Percentiles rank a stretch among this genome's conserved stretches.
phyloP scores from a whole-genome alignment of 768 basidiomycete species.

The Suillus paluster region DNA sequence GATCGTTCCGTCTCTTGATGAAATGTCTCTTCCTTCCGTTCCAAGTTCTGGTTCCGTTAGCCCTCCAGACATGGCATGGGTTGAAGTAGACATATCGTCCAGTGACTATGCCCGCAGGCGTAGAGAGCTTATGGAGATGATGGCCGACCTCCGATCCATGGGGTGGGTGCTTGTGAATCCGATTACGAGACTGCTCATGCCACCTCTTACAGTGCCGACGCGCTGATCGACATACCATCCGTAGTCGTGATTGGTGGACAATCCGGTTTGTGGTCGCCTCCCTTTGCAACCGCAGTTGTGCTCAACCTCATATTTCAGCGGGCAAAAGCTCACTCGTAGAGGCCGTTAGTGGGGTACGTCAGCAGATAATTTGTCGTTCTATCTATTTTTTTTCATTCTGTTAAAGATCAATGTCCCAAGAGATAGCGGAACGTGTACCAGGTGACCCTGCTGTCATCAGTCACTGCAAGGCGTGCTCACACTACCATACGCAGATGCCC shows the following conservation, averaged over 20 bases:
- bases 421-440: constrained; percentile 63
- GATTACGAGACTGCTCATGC: constrained; percentile 4
- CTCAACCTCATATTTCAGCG: constrained; percentile 36
- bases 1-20: neutral
- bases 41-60: neutral
- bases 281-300: neutral
- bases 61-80: constrained; percentile 15
- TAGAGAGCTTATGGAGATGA: constrained; percentile 43
- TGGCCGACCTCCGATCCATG: constrained; percentile 42
- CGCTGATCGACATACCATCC: constrained; percentile 49
- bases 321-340: constrained; percentile 67
- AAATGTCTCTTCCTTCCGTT: neutral
- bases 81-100: constrained; percentile 27
- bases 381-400: too few species aligned
- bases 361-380: neutral
- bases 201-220: constrained; percentile 37
- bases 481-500: constrained; percentile 45
- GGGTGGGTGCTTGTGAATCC: constrained; percentile 35
- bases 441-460: constrained; percentile 33
- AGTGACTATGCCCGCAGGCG: constrained; percentile 46
- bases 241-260: constrained; percentile 62
- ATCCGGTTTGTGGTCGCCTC: constrained; percentile 43
- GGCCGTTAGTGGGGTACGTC: constrained; percentile 55
- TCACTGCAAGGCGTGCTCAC: neutral
- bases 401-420: constrained; percentile 61